phyloP scores from a whole-genome alignment of 805 yeast genomes.

The Candida silvatica region DNA sequence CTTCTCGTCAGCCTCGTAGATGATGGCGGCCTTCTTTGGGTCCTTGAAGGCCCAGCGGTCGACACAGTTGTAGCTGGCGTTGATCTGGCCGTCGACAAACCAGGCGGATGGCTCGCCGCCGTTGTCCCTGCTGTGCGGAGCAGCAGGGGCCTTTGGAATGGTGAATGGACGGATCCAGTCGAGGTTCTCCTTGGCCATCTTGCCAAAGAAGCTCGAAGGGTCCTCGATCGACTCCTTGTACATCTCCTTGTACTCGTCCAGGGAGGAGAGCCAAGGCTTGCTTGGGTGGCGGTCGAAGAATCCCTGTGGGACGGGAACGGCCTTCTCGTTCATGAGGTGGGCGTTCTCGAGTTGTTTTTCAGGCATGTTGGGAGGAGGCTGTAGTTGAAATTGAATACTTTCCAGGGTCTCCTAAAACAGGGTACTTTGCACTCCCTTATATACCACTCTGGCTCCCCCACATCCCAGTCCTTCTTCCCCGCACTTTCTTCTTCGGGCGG shows the following conservation, averaged over 20 bases:
- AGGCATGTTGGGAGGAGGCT: constrained; percentile 11
- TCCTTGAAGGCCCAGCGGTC: constrained; percentile 69
- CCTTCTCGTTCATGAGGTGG: constrained; percentile 22
- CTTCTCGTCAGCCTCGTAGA: constrained; percentile 79
- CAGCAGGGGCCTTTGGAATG: constrained; percentile 33
- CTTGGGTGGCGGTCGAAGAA: constrained; percentile 33
- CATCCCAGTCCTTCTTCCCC: too few relatives aligned
- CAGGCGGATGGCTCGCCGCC: constrained; percentile 52
- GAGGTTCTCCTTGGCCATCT: constrained; percentile 38
- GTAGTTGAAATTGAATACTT: too few relatives aligned
- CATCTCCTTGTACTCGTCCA: constrained; percentile 39
- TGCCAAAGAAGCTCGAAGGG: constrained; percentile 48
- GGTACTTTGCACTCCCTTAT: too few relatives aligned
- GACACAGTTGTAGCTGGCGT: constrained; percentile 74
- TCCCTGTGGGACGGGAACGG: constrained; percentile 25
- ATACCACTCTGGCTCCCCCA: too few relatives aligned
- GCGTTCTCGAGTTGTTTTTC: constrained; percentile 24
- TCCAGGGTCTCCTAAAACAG: too few relatives aligned
- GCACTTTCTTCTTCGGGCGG: too few relatives aligned
- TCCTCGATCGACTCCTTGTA: constrained; percentile 49
- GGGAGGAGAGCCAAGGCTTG: constrained; percentile 37
- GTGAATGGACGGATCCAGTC: constrained; percentile 48
- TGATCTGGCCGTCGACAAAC: constrained; percentile 74
- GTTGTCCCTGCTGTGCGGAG: constrained; percentile 34
- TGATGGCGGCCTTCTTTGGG: constrained; percentile 67